phyloP scores from a whole-genome alignment of 768 basidiomycete species.

The Imleria badia region DNA sequence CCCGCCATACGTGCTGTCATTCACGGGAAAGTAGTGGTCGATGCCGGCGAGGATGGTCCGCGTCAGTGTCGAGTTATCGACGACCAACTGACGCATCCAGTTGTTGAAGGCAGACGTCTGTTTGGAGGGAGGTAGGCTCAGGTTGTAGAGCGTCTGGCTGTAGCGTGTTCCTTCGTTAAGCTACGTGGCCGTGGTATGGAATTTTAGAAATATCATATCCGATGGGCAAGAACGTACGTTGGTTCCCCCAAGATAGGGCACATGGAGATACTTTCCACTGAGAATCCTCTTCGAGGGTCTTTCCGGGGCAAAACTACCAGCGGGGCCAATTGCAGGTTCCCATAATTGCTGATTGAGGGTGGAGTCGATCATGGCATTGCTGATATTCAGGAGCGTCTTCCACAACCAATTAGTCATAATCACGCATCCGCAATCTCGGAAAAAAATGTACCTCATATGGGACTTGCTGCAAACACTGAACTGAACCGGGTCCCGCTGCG shows the following conservation, averaged over 20 bases:
- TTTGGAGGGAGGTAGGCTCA: slow-evolving; percentile 38
- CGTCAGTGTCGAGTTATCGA: slow-evolving; percentile 43
- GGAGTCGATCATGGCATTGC: slow-evolving; percentile 43
- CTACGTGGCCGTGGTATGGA: not conserved
- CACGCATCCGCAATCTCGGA: not conserved
- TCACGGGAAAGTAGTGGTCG: slow-evolving; percentile 44
- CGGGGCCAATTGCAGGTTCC: slow-evolving; percentile 54
- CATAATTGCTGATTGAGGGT: slow-evolving; percentile 55
- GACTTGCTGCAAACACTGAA: slow-evolving; percentile 40
- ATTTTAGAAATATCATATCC: not conserved
- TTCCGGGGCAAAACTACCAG: slow-evolving; percentile 47
- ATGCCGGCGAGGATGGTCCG: slow-evolving; percentile 43
- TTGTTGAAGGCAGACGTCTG: slow-evolving; percentile 45
- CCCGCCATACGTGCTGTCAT: slow-evolving; percentile 46
- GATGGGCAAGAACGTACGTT: slow-evolving; percentile 37
- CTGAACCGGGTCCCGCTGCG: slow-evolving; percentile 34
- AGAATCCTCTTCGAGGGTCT: slow-evolving; percentile 46
- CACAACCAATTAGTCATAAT: not conserved
- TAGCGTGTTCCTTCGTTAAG: slow-evolving; percentile 15
- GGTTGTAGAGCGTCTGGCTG: slow-evolving; percentile 31
- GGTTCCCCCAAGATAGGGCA: slow-evolving; percentile 57
- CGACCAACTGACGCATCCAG: slow-evolving; percentile 49
- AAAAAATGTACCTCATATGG: slow-evolving; percentile 15
- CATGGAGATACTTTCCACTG: slow-evolving; percentile 48
- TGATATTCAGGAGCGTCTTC: slow-evolving; percentile 50